Base-by-base conservation (phyloP, 1,139 yeast species). In the Suhomyces coccinellae region DNA sequence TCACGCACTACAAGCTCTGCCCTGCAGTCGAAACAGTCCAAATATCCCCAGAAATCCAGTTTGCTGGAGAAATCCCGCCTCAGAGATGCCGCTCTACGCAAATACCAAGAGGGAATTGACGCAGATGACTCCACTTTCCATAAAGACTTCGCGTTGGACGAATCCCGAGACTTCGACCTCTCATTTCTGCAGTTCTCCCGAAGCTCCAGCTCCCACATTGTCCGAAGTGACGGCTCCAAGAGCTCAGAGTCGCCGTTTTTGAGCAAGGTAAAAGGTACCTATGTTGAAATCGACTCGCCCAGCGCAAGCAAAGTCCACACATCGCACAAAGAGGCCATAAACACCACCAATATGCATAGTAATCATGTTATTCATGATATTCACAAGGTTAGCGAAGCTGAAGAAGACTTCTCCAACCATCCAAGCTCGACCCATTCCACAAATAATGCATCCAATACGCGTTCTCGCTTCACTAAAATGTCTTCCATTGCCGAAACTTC, bases 151-250 rank as follows among this genome's bases (percentile, higher is more conserved):
- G 55, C 51, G 8, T 33, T 54, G 11, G 65, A 58, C 7, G 59
- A 56, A 16, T 56, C 58, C 13, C 62, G 60, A 6, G 68, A 57
- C 12, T 45, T 58, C 17, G 57, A 69, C 38, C 54, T 72, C 22
- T 68, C 75, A 7, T 71, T 65, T 49, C 71, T 75, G 41, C 66
- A 59, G 51, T 71, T 71, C 49, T 66, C 75, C 27, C 68, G 62
- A 27, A 47, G 61, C 1, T 62, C 72, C n/a, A 66, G 62, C 3
- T 53, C 57, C 2, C 55, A 67, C 20, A 47, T 51, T 9, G 50
- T 53, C 27, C 51, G 53, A 39, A 24, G 44, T 38, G 30, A 41
- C 24, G 48, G 49, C 11, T 28, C 38, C 40, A 40, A 46, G 20
- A 41, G 50, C n/a, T 33, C 46, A 3, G 62, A 59, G 2, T 62